These are phyloP conservation scores for Pseudovirgaria hyperparasitica DNA, from an alignment of 2,329 filamentous ascomycete species.

Conservation along the genomic window DNA sequence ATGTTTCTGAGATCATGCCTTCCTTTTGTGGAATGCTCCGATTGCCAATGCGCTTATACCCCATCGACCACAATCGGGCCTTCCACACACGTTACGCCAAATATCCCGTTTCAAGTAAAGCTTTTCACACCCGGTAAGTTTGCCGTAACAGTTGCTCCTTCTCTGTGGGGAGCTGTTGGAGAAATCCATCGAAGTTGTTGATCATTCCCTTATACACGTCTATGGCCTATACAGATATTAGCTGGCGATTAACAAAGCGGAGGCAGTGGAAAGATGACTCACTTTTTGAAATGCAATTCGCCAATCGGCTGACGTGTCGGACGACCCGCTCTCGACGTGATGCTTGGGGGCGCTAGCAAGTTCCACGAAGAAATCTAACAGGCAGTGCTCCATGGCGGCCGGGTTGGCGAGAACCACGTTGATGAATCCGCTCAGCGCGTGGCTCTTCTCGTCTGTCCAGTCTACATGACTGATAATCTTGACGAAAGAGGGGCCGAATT, in stretches of 20 bases:
- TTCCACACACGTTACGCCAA: no score
- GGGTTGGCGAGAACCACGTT: slow-evolving; percentile 76
- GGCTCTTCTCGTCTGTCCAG: slow-evolving; percentile 85
- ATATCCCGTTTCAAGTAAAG: no score
- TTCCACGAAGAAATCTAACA: slow-evolving; percentile 69
- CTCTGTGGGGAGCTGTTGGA: slow-evolving; percentile 31
- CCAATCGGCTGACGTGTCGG: neutral
- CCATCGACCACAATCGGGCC: no score
- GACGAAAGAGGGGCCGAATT: slow-evolving; percentile 74
- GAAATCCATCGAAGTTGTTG: slow-evolving; percentile 38
- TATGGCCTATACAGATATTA: slow-evolving; percentile 30
- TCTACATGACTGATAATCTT: slow-evolving; percentile 71
- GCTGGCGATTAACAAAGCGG: slow-evolving; percentile 1
- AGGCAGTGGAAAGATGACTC: neutral
- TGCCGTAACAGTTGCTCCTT: slow-evolving; percentile 31
- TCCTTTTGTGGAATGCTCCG: no score
- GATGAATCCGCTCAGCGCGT: slow-evolving; percentile 84
- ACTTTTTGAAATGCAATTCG: slow-evolving; percentile 1
- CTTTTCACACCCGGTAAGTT: slow-evolving; percentile 24
- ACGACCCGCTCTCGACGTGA: slow-evolving; percentile 30
- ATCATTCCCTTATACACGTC: slow-evolving; percentile 42
- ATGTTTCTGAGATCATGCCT: no score
- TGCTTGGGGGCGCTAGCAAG: slow-evolving; percentile 61
- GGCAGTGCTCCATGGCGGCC: slow-evolving; percentile 75
- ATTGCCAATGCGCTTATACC: no score